A percentile compares a stretch with the other conserved stretches of the same genome.
phyloP scores from a whole-genome alignment of 2,329 filamentous ascomycete genomes.

The Cytospora piceicola region DNA sequence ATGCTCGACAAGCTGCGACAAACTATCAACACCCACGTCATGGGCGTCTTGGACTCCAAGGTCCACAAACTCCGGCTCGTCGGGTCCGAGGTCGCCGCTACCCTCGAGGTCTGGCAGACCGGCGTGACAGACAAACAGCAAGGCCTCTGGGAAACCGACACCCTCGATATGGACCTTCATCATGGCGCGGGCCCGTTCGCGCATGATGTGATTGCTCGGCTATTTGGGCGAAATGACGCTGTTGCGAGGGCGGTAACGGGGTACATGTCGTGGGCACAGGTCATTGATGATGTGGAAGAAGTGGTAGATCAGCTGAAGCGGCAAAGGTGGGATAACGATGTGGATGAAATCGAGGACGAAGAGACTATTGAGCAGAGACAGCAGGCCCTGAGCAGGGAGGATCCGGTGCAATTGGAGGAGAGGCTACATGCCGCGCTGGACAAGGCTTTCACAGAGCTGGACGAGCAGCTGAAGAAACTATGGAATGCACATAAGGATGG shows the following conservation, averaged over 20 bases:
- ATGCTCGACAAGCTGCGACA: constrained; percentile 71
- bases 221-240: constrained; percentile 72
- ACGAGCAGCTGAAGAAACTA: constrained; percentile 56
- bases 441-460: constrained; percentile 51
- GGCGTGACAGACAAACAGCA: constrained; percentile 54
- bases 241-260: constrained; percentile 64
- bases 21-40: constrained; percentile 70
- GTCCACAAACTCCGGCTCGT: constrained; percentile 67
- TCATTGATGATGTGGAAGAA: constrained; percentile 68
- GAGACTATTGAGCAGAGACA: constrained; percentile 69
- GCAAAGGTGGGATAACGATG: constrained; percentile 76
- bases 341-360: constrained; percentile 75
- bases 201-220: constrained; percentile 66
- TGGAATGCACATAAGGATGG: constrained; percentile 52
- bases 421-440: constrained; percentile 40
- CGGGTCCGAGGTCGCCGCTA: constrained; percentile 64
- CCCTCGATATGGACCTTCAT: constrained; percentile 67
- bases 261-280: constrained; percentile 75
- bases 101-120: constrained; percentile 63
- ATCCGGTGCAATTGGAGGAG: constrained; percentile 44
- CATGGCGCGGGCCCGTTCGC: constrained; percentile 71
- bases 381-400: constrained; percentile 68
- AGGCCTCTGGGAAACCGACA: constrained; percentile 69
- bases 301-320: constrained; percentile 68
- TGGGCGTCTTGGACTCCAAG: constrained; percentile 64